A percentile compares a stretch with the other conserved stretches of the same genome.
Evolutionary conservation across 2,329 filamentous ascomycete species (phyloP).

Genomic region (Zymoseptoria tritici): DNA sequence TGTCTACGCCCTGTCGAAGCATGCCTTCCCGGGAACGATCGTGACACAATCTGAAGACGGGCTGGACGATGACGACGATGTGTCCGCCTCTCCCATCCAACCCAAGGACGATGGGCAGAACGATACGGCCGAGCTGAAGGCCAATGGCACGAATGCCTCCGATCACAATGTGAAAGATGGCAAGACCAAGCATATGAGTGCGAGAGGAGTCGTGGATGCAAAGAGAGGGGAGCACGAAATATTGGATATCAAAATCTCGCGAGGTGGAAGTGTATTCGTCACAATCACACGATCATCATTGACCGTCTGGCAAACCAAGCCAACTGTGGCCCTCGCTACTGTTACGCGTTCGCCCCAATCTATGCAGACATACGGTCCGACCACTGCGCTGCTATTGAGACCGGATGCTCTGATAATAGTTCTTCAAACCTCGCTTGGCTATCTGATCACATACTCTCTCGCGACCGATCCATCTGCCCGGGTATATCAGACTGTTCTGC

Average conservation of each 20-base stretch:
- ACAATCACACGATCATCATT: constrained; percentile 79
- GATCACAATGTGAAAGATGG: not conserved
- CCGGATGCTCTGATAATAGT: constrained; percentile 90
- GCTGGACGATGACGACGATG: constrained; percentile 24
- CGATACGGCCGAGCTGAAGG: constrained; percentile 1
- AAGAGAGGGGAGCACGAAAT: constrained; percentile 39
- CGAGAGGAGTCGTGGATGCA: not conserved
- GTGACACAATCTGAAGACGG: constrained; percentile 55
- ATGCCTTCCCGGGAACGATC: constrained; percentile 44
- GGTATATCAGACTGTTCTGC: constrained; percentile 78
- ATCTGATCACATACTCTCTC: constrained; percentile 88
- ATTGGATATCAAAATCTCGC: constrained; percentile 66
- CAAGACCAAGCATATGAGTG: constrained; percentile 9
- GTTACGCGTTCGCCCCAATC: constrained; percentile 77
- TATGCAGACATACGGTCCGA: constrained; percentile 73
- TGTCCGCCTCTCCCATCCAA: not conserved
- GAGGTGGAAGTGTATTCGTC: constrained; percentile 75
- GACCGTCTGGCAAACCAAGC: constrained; percentile 95
- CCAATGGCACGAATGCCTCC: not conserved
- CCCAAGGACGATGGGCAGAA: not conserved
- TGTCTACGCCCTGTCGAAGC: constrained; percentile 71
- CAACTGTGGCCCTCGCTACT: constrained; percentile 78
- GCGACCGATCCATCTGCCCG: constrained; percentile 73
- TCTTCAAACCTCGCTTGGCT: constrained; percentile 76
- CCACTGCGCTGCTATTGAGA: constrained; percentile 74